Evolutionary conservation across 305 asterid species (phyloP).

Genomic region (Fraxinus ornus): DNA sequence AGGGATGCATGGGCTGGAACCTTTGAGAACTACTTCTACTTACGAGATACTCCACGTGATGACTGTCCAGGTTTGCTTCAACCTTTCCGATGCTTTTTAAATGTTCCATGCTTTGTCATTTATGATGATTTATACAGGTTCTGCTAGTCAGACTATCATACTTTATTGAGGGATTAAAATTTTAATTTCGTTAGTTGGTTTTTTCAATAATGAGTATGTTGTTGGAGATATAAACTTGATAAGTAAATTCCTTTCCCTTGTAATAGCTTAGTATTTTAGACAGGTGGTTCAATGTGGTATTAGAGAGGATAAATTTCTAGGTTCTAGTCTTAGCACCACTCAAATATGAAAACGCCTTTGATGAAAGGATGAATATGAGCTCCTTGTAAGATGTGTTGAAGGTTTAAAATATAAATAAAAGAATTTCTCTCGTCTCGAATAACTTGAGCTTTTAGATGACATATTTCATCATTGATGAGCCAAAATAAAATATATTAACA

Average conservation of each 20-base stretch:
- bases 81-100: neutral
- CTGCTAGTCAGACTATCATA: neutral
- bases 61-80: conserved; percentile 88
- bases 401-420: neutral
- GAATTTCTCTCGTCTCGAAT: neutral
- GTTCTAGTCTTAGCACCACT: neutral
- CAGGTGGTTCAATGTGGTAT: neutral
- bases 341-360: neutral
- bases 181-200: conserved; percentile 7
- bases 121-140: neutral
- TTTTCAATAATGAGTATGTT: conserved; percentile 2
- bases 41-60: conserved; percentile 81
- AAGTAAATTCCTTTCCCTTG: neutral
- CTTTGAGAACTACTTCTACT: conserved; percentile 64
- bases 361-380: neutral
- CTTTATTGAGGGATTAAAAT: neutral
- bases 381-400: neutral
- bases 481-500: neutral
- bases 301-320: neutral
- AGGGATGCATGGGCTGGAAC: conserved; percentile 99
- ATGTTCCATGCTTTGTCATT: neutral
- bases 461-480: neutral
- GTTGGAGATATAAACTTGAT: neutral
- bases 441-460: neutral
- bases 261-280: neutral